A percentile compares a stretch with the other conserved stretches of the same genome.
Conservation (phyloP, 306 rosid genomes). For the Sechiopsis laciniata region DNA sequence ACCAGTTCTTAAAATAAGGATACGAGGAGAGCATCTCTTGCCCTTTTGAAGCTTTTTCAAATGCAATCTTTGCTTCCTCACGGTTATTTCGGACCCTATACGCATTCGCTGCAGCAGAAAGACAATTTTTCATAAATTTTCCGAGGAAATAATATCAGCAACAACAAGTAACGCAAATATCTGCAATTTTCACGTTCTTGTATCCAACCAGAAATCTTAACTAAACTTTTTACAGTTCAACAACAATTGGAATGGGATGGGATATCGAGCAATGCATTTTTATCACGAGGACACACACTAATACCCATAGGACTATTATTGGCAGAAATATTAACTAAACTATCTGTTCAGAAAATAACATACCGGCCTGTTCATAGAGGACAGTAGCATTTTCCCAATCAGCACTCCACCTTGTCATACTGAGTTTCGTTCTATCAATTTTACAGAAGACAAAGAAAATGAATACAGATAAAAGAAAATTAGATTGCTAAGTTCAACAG, state of each 20-base stretch:
- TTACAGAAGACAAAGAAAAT: conserved; percentile 1
- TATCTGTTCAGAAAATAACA: conserved; percentile 17
- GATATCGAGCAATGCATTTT: too few species aligned
- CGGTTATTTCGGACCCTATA: conserved; percentile 59
- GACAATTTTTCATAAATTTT: background rate
- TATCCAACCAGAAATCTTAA: conserved; percentile 20
- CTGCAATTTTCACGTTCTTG: conserved; percentile 2
- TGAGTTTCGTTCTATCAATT: conserved; percentile 61
- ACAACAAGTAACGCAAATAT: background rate
- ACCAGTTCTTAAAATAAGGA: conserved; percentile 37
- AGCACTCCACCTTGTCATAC: conserved; percentile 88
- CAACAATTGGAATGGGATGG: too few species aligned
- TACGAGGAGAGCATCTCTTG: conserved; percentile 96
- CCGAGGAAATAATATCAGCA: background rate
- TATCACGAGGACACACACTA: too few species aligned
- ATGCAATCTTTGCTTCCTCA: conserved; percentile 82
- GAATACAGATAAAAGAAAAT: conserved; percentile 12
- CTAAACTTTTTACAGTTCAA: too few species aligned
- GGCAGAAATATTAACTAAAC: background rate
- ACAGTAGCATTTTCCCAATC: conserved; percentile 81
- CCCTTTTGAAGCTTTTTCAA: conserved; percentile 90
- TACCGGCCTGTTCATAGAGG: conserved; percentile 90
- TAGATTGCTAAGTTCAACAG: background rate
- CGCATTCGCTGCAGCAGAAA: conserved; percentile 60
- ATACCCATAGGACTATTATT: too few species aligned